Percentiles rank a stretch among this genome's conserved stretches.
Evolutionary conservation across 1,284 basidiomycete species (phyloP).

Genomic region (Austroboletus rostrupii): DNA sequence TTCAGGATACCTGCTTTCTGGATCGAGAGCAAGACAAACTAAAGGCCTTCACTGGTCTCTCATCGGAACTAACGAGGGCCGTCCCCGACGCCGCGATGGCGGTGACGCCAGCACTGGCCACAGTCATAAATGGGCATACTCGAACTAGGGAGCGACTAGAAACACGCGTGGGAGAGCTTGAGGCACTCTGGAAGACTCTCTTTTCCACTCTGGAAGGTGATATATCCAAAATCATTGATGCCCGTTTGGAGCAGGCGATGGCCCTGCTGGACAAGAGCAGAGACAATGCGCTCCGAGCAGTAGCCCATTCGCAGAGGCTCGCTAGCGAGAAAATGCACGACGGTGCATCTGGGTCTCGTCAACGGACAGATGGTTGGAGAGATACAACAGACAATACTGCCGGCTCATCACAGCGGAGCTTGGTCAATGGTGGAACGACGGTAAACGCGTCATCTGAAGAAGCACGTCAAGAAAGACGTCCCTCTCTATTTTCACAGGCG

Average conservation of each 20-base stretch:
- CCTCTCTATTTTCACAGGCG: slow-evolving; percentile 13
- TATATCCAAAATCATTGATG: slow-evolving; percentile 37
- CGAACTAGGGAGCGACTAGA: slow-evolving; percentile 41
- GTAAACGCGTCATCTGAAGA: slow-evolving; percentile 11
- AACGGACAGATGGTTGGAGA: slow-evolving; percentile 14
- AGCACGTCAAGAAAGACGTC: slow-evolving; percentile 10
- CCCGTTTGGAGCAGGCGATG: slow-evolving; percentile 36
- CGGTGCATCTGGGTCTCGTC: slow-evolving; percentile 9
- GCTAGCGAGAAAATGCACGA: slow-evolving; percentile 7
- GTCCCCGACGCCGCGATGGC: slow-evolving; percentile 38
- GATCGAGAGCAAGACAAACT: slow-evolving; percentile 39
- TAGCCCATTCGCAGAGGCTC: slow-evolving; percentile 19
- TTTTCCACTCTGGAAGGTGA: slow-evolving; percentile 40
- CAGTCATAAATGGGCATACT: slow-evolving; percentile 40
- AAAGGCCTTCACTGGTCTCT: slow-evolving; percentile 45
- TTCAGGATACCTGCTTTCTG: slow-evolving; percentile 39
- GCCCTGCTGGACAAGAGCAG: slow-evolving; percentile 34
- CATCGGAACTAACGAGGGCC: slow-evolving; percentile 42
- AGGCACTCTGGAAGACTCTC: slow-evolving; percentile 41
- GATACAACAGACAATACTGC: slow-evolving; percentile 15
- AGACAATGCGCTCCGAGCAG: slow-evolving; percentile 21
- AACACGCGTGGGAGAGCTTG: slow-evolving; percentile 36
- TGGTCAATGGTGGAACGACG: slow-evolving; percentile 6
- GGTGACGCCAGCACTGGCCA: slow-evolving; percentile 42
- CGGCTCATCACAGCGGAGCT: slow-evolving; percentile 14